phyloP scores from a whole-genome alignment of 2,329 filamentous ascomycete species.

The Fusarium goolgardi region DNA sequence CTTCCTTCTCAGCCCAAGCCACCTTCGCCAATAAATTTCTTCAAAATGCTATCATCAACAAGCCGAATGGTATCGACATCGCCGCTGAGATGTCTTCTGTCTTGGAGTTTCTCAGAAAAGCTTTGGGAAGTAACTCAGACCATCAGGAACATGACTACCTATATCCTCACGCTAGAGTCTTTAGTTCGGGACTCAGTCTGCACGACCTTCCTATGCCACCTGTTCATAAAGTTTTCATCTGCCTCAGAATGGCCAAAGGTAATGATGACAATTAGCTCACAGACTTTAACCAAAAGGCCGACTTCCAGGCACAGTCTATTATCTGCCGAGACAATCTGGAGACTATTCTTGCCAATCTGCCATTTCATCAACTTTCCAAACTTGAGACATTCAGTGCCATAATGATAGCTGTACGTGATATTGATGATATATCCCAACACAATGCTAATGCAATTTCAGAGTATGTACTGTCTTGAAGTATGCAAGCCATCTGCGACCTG shows the following conservation, averaged over 20 bases:
- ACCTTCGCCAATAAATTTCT: slow-evolving; percentile 58
- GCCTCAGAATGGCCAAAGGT: slow-evolving; percentile 5
- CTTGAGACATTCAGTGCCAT: slow-evolving; percentile 37
- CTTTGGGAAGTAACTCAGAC: not conserved
- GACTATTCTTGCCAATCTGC: slow-evolving; percentile 45
- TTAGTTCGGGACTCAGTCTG: not conserved
- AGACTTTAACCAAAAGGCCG: slow-evolving; percentile 20
- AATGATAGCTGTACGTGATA: slow-evolving; percentile 9
- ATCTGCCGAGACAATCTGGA: slow-evolving; percentile 47
- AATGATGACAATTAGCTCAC: not conserved
- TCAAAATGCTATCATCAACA: slow-evolving; percentile 48
- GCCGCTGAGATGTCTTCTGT: slow-evolving; percentile 19
- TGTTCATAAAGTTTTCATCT: not conserved
- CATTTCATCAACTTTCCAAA: slow-evolving; percentile 46
- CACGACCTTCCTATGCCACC: slow-evolving; percentile 1
- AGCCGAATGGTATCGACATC: not conserved
- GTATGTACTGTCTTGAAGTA: slow-evolving; percentile 1
- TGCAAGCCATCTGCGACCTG: slow-evolving; percentile 4
- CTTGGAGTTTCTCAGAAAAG: not conserved
- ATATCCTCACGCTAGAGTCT: not conserved
- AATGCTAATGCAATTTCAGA: not conserved
- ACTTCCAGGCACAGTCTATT: slow-evolving; percentile 32
- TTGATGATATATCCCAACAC: too few species aligned
- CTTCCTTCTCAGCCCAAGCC: slow-evolving; percentile 58
- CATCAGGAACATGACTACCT: not conserved